Percentiles rank a stretch among this genome's conserved stretches.
phyloP scores from a whole-genome alignment of 2,329 filamentous ascomycete species.

The Cyphellophora attinorum region DNA sequence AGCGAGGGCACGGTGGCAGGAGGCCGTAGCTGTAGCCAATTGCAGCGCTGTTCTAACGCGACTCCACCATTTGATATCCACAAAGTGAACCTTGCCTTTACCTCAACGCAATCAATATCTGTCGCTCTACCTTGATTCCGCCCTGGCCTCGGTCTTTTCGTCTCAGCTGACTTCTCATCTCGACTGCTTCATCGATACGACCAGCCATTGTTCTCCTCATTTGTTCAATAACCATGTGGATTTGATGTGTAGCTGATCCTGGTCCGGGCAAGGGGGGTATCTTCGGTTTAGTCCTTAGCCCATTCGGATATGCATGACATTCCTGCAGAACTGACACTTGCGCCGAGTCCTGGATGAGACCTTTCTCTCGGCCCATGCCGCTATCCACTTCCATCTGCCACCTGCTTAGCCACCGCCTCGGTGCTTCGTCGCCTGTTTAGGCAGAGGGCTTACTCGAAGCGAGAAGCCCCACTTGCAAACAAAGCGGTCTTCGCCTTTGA shows the following conservation, averaged over 20 bases:
- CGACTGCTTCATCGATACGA: neutral
- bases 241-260: neutral
- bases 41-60: no score
- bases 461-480: no score
- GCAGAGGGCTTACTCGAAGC: no score
- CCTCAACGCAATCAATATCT: no score
- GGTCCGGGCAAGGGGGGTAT: neutral
- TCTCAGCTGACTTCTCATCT: neutral
- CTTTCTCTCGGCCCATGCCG: neutral
- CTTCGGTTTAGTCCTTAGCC: neutral
- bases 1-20: no score
- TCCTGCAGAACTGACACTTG: neutral
- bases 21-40: no score
- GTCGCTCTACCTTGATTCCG: no score
- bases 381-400: neutral
- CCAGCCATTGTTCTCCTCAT: neutral
- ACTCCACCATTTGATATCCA: no score
- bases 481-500: neutral
- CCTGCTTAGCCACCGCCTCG: neutral
- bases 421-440: neutral
- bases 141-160: no score
- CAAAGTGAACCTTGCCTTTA: no score
- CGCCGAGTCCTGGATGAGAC: no score
- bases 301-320: constrained; percentile 1
- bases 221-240: neutral